These are phyloP conservation scores for Cucumis hystrix DNA, from an alignment of 306 rosid genomes.

Conservation along the genomic window DNA sequence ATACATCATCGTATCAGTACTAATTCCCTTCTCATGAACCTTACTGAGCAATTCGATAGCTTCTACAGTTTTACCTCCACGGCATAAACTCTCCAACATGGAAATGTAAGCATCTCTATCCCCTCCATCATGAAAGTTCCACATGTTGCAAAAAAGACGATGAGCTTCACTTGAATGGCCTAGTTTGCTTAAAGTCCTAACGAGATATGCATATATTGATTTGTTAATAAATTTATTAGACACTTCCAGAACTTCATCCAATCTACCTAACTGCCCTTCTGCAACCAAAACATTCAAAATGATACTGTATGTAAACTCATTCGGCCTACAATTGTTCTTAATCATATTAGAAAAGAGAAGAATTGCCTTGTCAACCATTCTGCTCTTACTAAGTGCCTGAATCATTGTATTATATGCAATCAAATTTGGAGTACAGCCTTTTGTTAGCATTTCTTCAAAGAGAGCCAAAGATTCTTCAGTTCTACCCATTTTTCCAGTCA, in stretches of 20 bases:
- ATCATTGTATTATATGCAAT: constrained; percentile 72
- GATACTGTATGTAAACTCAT: constrained; percentile 68
- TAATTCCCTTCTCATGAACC: constrained; percentile 72
- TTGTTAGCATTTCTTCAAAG: constrained; percentile 55
- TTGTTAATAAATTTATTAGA: constrained; percentile 51
- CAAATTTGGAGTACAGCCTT: constrained; percentile 50
- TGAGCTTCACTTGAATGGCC: constrained; percentile 88
- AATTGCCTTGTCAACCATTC: constrained; percentile 62
- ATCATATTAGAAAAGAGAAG: constrained; percentile 65
- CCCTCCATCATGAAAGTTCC: constrained; percentile 65
- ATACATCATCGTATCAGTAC: constrained; percentile 64
- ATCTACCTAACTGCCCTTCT: constrained; percentile 65
- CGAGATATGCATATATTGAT: constrained; percentile 58
- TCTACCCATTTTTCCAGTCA: constrained; percentile 61
- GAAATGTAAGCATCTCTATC: constrained; percentile 65
- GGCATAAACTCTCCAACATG: constrained; percentile 79
- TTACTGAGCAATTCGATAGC: constrained; percentile 63
- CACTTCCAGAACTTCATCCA: constrained; percentile 43
- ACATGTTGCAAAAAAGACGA: constrained; percentile 81
- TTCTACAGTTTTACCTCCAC: constrained; percentile 58
- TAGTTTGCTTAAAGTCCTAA: constrained; percentile 57
- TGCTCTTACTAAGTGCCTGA: constrained; percentile 66
- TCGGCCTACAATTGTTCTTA: constrained; percentile 60
- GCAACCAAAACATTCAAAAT: constrained; percentile 55
- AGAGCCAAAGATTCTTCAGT: constrained; percentile 33